Conservation (phyloP, 768 basidiomycete species). For the Naganishia vishniacii region DNA sequence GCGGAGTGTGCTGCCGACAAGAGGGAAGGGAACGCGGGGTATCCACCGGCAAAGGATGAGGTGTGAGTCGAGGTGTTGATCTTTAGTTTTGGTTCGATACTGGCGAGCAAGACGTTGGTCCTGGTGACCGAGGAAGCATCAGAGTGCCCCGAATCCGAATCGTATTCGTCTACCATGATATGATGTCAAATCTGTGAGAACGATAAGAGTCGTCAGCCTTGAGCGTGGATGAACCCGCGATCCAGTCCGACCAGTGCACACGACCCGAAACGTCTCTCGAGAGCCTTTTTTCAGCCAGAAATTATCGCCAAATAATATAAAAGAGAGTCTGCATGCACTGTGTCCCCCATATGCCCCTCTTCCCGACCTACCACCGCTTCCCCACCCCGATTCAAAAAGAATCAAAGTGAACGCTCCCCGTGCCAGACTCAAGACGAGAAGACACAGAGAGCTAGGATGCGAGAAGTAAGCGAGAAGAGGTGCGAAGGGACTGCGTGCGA, state of each 20-base stretch:
- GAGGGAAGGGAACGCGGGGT: conserved; percentile 42
- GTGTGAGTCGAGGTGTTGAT: conserved; percentile 27
- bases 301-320: conserved; percentile 24
- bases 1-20: conserved; percentile 23
- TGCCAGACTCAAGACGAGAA: conserved; percentile 12
- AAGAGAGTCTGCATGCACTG: conserved; percentile 19
- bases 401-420: conserved; percentile 2
- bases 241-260: neutral
- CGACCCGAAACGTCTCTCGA: neutral
- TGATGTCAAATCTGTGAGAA: too few species aligned
- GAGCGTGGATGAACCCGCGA: too few species aligned
- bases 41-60: conserved; percentile 42
- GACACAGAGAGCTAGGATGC: conserved; percentile 16
- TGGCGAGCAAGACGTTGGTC: conserved; percentile 18
- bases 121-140: conserved; percentile 10
- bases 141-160: conserved; percentile 8
- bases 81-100: conserved; percentile 18
- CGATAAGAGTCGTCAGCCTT: too few species aligned
- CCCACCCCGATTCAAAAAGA: conserved; percentile 19
- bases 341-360: conserved; percentile 17
- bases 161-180: conserved; percentile 16
- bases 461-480: neutral
- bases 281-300: conserved; percentile 9
- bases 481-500: conserved; percentile 18
- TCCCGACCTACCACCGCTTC: neutral